Conservation (phyloP, 2,329 filamentous ascomycete genomes). For the Epichloe typhina region DNA sequence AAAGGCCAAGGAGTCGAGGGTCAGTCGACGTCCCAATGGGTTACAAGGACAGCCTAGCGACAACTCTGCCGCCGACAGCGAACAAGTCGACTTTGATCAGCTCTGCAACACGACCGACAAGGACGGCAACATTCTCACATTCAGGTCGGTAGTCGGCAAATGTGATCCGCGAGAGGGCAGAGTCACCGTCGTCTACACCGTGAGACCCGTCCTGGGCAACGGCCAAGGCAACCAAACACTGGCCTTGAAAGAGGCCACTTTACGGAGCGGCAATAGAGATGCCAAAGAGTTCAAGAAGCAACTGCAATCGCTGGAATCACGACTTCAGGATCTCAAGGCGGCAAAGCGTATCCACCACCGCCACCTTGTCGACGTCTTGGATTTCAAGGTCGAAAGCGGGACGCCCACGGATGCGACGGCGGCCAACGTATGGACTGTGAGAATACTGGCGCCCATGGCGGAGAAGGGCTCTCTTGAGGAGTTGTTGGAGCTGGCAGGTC, state of each 20-base stretch:
- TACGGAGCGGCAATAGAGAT: conserved; percentile 46
- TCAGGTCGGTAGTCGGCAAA: conserved; percentile 59
- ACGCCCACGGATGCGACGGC: conserved; percentile 24
- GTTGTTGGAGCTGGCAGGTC: conserved; percentile 65
- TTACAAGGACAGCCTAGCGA: conserved; percentile 14
- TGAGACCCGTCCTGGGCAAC: conserved; percentile 50
- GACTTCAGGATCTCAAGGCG: conserved; percentile 61
- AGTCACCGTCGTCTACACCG: conserved; percentile 56
- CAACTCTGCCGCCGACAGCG: conserved; percentile 15
- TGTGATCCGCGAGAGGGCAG: conserved; percentile 51
- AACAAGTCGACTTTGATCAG: conserved; percentile 51
- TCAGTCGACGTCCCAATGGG: conserved; percentile 39
- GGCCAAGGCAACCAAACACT: conserved; percentile 48
- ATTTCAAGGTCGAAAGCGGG: conserved; percentile 61
- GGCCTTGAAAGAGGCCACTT: conserved; percentile 56
- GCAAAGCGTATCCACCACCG: conserved; percentile 63
- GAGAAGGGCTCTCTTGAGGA: conserved; percentile 75
- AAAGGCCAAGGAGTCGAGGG: conserved; percentile 50
- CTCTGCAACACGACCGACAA: conserved; percentile 49
- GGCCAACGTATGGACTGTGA: conserved; percentile 52
- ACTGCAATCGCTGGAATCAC: conserved; percentile 61
- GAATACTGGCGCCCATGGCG: conserved; percentile 61
- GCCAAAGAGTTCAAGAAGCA: conserved; percentile 57
- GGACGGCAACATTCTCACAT: conserved; percentile 49
- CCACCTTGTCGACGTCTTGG: conserved; percentile 66